A percentile compares a stretch with the other conserved stretches of the same genome.
These are phyloP conservation scores for Hypsizygus marmoreus DNA, from an alignment of 768 basidiomycete genomes.

Conservation along the genomic window DNA sequence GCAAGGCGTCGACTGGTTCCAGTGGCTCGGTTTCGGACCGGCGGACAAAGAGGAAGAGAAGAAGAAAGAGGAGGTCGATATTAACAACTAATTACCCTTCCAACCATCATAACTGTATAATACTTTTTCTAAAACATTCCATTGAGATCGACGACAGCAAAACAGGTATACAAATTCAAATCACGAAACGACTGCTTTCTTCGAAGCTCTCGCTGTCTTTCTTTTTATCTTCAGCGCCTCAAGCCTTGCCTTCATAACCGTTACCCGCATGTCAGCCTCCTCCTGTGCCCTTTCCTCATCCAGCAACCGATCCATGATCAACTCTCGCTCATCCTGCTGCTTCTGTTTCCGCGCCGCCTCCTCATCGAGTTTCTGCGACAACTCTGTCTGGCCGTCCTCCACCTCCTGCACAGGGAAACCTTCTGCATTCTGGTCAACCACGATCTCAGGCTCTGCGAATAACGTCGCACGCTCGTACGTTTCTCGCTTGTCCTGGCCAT, in stretches of 20 bases:
- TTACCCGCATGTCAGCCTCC: constrained; percentile 80
- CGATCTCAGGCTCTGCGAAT: constrained; percentile 65
- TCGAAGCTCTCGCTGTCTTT: constrained; percentile 25
- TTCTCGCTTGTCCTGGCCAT: constrained; percentile 44
- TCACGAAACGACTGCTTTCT: too few species aligned
- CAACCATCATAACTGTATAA: too few species aligned
- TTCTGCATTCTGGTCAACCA: constrained; percentile 38
- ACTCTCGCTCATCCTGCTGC: constrained; percentile 73
- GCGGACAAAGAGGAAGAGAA: constrained; percentile 22
- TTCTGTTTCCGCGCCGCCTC: constrained; percentile 49
- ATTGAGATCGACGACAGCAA: too few species aligned
- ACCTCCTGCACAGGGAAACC: constrained; percentile 47
- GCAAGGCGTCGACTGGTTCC: constrained; percentile 76
- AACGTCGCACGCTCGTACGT: constrained; percentile 72
- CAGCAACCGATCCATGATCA: constrained; percentile 83
- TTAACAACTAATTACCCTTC: too few species aligned
- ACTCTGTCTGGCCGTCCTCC: constrained; percentile 25
- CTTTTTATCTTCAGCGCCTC: constrained; percentile 52
- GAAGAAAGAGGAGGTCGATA: neutral
- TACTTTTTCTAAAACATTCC: too few species aligned
- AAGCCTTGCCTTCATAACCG: constrained; percentile 61
- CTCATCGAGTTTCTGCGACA: constrained; percentile 37
- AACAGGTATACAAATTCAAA: too few species aligned
- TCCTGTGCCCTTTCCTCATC: constrained; percentile 88
- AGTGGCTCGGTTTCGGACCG: constrained; percentile 53